phyloP scores from a whole-genome alignment of 139 green algal genomes.

The Dunaliella primolecta region DNA sequence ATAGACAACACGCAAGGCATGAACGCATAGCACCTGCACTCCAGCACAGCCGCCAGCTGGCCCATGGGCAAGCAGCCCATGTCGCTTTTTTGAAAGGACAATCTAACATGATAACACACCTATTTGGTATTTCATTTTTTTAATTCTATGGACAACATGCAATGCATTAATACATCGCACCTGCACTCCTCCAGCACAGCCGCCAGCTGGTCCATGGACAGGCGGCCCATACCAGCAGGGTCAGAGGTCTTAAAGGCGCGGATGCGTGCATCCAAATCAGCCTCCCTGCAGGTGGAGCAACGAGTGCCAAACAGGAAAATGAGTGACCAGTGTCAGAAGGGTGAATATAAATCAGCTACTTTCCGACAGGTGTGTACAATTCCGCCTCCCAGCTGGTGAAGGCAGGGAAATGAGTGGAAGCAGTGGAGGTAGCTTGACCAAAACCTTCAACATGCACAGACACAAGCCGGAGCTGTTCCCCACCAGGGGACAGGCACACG shows the following conservation, averaged over 20 bases:
- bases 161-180: not conserved
- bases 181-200: conserved; percentile 14
- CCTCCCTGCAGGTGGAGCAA: conserved; percentile 14
- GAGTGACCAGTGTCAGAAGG: not conserved
- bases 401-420: not conserved
- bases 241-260: conserved; percentile 12
- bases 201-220: conserved; percentile 18
- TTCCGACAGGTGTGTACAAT: not conserved
- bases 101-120: not conserved
- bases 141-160: no score
- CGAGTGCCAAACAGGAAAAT: not conserved
- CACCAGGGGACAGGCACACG: no score
- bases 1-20: no score
- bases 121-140: no score
- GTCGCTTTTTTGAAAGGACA: not conserved
- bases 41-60: conserved; percentile 6
- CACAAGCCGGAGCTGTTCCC: no score
- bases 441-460: no score
- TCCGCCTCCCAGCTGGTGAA: not conserved
- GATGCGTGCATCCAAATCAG: conserved; percentile 8
- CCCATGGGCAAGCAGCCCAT: conserved; percentile 8
- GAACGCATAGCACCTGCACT: not conserved
- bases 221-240: not conserved
- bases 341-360: not conserved
- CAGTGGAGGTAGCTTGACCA: no score